Conservation (phyloP, 192 early-diverging fungal genomes). For the Podila minutissima region DNA sequence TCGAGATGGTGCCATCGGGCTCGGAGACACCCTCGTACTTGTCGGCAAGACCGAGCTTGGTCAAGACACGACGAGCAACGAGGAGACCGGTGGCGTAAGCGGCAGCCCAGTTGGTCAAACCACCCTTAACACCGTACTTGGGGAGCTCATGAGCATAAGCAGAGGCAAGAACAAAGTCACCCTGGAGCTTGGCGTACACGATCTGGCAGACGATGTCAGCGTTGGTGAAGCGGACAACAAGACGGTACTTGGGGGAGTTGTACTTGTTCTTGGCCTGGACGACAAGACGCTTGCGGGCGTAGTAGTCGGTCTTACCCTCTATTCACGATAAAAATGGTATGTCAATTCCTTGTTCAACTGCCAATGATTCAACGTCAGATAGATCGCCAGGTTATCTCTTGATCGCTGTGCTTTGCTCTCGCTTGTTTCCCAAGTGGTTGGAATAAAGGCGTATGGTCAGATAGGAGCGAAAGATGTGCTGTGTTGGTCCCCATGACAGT, state of each 20-base stretch:
- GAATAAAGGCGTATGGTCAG: constrained; percentile 59
- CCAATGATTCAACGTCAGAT: too few relatives aligned
- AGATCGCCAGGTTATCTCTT: too few relatives aligned
- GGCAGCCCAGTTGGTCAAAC: constrained; percentile 99
- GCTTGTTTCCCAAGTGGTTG: neutral
- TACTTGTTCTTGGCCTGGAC: constrained; percentile 99
- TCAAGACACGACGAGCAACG: constrained; percentile 93
- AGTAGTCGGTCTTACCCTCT: constrained; percentile 99
- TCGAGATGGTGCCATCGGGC: constrained; percentile 86
- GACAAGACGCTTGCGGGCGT: constrained; percentile 98
- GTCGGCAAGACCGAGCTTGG: constrained; percentile 93
- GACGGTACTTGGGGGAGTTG: constrained; percentile 99
- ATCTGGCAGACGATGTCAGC: constrained; percentile 96
- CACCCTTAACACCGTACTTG: constrained; percentile 94
- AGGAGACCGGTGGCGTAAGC: constrained; percentile 98
- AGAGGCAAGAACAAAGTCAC: constrained; percentile 93
- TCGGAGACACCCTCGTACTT: constrained; percentile 97
- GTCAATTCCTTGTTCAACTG: neutral
- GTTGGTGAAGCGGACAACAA: constrained; percentile 99
- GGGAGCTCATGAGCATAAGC: constrained; percentile 98
- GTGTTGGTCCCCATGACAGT: constrained; percentile 62
- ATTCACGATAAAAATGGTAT: constrained; percentile 16
- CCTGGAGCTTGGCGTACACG: constrained; percentile 97
- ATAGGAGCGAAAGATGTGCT: constrained; percentile 90
- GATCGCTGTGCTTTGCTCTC: neutral